Base-by-base conservation (phyloP, 2,329 filamentous ascomycete species). In the Venturia aucupariae region DNA sequence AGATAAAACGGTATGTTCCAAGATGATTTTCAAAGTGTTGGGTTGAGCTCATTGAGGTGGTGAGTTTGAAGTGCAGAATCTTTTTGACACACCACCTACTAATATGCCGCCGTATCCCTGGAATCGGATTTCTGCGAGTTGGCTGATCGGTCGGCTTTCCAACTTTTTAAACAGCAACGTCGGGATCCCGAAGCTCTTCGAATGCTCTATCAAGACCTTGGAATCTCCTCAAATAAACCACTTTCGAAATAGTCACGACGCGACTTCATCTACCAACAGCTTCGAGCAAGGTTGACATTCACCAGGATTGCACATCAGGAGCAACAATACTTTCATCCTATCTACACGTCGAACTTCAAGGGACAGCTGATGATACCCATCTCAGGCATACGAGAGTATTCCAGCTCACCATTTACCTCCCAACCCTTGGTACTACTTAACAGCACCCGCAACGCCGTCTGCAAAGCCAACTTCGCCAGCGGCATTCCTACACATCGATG, bases 361-460 rank as follows among this genome's bases (percentile, higher is more conserved):
- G 64, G 64, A 57, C 64, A 65, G 30, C 60, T 64, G 15, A 64
- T 65, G 27, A 65, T 64, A 10, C 64, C 64, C 42, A 65, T 64
- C 44, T 65, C 64, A 15, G 64, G 64, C 64, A 64, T 65, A 17
- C 64, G 24, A 13, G 60, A 62, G 41, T 54, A 65, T 17, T 65
- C 59, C 30, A 65, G 48, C 44, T 39, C 32, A 11, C 64, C 64
- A 42, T 59, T 64, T 2, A 64, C 38, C n/a, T 65, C 64, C 46
- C 65, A 65, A 6, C 51, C 59, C 19, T 51, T 46, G n/a, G 64
- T 65, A 24, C 22, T 51, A 30, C 64, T 24, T 27, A 65, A 48
- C 1, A 65, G 38, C 27, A 35, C 48, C 24, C 24, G 13, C 22
- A 65, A 11, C 19, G 60, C 59, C 10, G 60, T 57, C 48, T 63